These are phyloP conservation scores for Pseudogymnoascus sp. DNA, from an alignment of 2,329 filamentous ascomycete genomes.

Conservation along the genomic window DNA sequence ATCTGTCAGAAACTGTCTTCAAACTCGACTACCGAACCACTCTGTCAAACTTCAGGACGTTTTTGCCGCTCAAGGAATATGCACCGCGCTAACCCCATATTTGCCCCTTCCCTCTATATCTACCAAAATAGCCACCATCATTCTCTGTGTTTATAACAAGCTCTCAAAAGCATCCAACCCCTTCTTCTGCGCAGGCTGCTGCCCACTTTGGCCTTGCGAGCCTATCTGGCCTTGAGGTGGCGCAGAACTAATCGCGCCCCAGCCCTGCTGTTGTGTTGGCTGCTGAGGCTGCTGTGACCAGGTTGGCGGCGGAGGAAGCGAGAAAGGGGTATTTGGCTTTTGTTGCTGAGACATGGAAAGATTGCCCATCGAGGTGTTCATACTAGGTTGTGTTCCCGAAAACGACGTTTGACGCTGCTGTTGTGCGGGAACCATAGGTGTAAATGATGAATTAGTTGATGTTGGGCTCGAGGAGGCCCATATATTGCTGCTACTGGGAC, in stretches of 20 bases:
- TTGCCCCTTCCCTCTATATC: neutral
- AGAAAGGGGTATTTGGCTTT: constrained; percentile 39
- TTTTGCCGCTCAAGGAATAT: neutral
- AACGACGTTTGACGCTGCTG: constrained; percentile 15
- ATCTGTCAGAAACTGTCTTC: neutral
- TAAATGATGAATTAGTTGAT: constrained; percentile 15
- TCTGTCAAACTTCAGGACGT: neutral
- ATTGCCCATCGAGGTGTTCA: constrained; percentile 38
- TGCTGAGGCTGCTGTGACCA: constrained; percentile 20
- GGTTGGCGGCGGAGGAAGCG: constrained; percentile 46
- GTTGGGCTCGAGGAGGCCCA: constrained; percentile 21
- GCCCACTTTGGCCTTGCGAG: constrained; percentile 14
- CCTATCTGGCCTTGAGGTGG: constrained; percentile 21
- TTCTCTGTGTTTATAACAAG: constrained; percentile 32
- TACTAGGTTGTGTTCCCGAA: constrained; percentile 25
- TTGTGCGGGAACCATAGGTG: constrained; percentile 16
- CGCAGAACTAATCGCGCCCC: constrained; percentile 11
- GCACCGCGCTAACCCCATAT: neutral
- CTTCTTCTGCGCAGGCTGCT: constrained; percentile 25
- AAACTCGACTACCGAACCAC: neutral
- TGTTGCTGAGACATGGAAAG: constrained; percentile 40
- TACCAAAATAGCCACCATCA: neutral
- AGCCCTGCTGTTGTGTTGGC: constrained; percentile 15
- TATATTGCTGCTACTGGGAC: constrained; percentile 18
- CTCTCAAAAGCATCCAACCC: constrained; percentile 49